phyloP scores from a whole-genome alignment of 2,329 filamentous ascomycete species.

The Colletotrichum lini region DNA sequence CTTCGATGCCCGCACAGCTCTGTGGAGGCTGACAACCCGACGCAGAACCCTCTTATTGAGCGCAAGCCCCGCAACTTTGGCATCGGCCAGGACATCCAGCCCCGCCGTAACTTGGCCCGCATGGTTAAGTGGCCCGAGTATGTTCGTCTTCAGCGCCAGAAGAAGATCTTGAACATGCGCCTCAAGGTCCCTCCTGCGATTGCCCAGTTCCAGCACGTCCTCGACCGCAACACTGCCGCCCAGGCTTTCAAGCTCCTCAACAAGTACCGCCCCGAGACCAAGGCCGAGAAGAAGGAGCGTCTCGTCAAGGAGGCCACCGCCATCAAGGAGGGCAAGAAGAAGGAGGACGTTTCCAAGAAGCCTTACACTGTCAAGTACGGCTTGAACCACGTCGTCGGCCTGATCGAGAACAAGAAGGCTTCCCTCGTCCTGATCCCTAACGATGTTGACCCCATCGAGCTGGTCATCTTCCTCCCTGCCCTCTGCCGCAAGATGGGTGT shows the following conservation, averaged over 20 bases:
- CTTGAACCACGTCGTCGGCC: conserved; percentile 98
- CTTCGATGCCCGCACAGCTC: neutral
- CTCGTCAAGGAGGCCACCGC: conserved; percentile 98
- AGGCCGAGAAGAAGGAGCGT: conserved; percentile 99
- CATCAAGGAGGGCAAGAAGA: conserved; percentile 99
- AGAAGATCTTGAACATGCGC: conserved; percentile 97
- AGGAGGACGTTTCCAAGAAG: conserved; percentile 99
- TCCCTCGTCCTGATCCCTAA: conserved; percentile 98
- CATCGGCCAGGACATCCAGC: conserved; percentile 99
- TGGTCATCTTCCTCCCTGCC: conserved; percentile 98
- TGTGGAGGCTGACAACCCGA: conserved; percentile 44
- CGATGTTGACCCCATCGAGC: conserved; percentile 99
- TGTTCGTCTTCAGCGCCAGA: conserved; percentile 94
- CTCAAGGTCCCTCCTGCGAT: conserved; percentile 98
- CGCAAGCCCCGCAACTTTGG: conserved; percentile 97
- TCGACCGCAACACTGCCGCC: conserved; percentile 96
- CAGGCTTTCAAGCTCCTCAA: conserved; percentile 99
- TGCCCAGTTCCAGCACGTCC: conserved; percentile 96
- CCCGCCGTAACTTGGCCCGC: conserved; percentile 92
- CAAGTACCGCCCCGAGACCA: conserved; percentile 99
- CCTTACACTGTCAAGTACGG: conserved; percentile 99
- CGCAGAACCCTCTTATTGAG: conserved; percentile 98
- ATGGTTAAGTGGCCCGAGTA: conserved; percentile 99
- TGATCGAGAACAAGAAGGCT: conserved; percentile 99
- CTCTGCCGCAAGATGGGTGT: conserved; percentile 99